Percentiles rank a stretch among this genome's conserved stretches.
Conservation (phyloP, 345 rosid species). For the Brassica napus region DNA sequence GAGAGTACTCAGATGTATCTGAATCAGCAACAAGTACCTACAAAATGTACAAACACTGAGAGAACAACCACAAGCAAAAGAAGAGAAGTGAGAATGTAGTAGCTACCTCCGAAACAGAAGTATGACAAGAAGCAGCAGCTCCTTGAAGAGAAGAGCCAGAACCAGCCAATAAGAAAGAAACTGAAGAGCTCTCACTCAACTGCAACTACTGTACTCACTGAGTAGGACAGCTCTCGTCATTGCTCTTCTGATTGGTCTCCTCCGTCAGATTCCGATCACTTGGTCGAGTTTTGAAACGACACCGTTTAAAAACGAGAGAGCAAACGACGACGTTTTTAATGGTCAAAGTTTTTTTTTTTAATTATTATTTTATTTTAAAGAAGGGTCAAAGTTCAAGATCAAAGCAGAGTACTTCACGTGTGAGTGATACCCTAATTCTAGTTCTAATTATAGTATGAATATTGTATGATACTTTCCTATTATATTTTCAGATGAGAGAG, state of each 20-base stretch:
- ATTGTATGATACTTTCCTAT: neutral
- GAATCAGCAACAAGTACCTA: slow-evolving; percentile 95
- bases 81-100: neutral
- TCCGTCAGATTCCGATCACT: neutral
- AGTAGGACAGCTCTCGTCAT: too few species aligned
- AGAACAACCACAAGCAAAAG: neutral
- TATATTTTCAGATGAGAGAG: neutral
- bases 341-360: neutral
- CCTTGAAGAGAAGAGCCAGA: slow-evolving; percentile 73
- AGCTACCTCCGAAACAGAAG: slow-evolving; percentile 55
- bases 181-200: slow-evolving; percentile 23
- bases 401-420: neutral
- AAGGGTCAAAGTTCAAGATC: slow-evolving; percentile 1
- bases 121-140: slow-evolving; percentile 70
- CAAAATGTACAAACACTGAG: neutral
- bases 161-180: slow-evolving; percentile 79
- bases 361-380: neutral
- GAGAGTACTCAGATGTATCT: slow-evolving; percentile 58
- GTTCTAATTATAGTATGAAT: neutral
- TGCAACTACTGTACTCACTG: too few species aligned
- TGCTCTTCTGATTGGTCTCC: too few species aligned
- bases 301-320: neutral
- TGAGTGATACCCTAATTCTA: slow-evolving; percentile 1
- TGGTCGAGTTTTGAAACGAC: neutral
- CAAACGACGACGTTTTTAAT: neutral